These are phyloP conservation scores for Phialophora expanda DNA, from an alignment of 2,329 filamentous ascomycete species.

Conservation along the genomic window DNA sequence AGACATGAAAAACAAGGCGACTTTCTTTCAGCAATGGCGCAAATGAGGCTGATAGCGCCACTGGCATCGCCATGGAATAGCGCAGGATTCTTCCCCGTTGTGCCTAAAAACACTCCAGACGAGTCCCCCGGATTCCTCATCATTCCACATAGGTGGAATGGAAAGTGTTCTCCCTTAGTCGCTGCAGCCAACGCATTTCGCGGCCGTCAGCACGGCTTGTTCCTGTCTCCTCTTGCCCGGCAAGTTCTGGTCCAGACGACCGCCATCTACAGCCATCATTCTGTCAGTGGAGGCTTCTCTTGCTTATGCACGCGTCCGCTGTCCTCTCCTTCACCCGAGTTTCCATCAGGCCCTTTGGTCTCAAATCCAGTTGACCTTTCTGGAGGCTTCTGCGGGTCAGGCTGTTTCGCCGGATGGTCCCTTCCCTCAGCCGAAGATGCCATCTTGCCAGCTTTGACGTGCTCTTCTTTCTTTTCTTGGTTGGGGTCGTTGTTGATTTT, in stretches of 20 bases:
- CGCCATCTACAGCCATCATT: neutral
- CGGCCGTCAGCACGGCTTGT: neutral
- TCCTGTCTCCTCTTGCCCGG: neutral
- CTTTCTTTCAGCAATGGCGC: neutral
- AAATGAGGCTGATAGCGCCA: neutral
- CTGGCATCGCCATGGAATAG: neutral
- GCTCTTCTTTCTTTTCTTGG: neutral
- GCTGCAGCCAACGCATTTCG: neutral
- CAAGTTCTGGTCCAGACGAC: neutral
- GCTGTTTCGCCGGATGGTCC: neutral
- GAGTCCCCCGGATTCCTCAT: neutral
- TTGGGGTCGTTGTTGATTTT: neutral
- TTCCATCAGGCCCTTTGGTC: neutral
- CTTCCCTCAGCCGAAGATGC: neutral
- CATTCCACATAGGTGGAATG: neutral
- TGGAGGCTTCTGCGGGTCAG: neutral
- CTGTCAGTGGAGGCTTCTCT: neutral
- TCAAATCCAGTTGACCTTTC: constrained; percentile 1
- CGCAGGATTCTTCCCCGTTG: neutral
- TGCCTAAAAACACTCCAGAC: neutral
- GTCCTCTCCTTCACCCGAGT: neutral
- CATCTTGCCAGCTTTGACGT: neutral
- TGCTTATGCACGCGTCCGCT: neutral
- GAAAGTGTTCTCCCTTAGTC: neutral
- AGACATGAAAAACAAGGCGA: neutral